These are phyloP conservation scores for Metarhizium sp. DNA, from an alignment of 2,329 filamentous ascomycete genomes.

Conservation along the genomic window DNA sequence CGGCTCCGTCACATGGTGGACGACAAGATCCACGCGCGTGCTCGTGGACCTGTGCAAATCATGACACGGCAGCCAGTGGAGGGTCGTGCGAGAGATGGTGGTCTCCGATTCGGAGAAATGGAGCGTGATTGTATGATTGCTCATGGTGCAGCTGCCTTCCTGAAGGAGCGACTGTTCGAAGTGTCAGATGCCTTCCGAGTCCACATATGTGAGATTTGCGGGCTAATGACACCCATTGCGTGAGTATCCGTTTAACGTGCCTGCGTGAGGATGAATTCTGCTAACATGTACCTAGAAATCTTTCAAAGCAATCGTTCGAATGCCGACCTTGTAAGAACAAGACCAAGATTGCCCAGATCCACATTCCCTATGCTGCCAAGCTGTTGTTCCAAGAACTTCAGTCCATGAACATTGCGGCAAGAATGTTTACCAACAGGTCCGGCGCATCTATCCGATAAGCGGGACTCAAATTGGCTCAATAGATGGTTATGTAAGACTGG, in stretches of 20 bases:
- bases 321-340: constrained; percentile 98
- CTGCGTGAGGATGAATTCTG: background rate
- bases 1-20: constrained; percentile 99
- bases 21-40: constrained; percentile 99
- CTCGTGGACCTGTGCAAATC: constrained; percentile 92
- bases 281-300: constrained; percentile 53
- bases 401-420: constrained; percentile 95
- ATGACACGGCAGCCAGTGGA: constrained; percentile 95
- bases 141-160: constrained; percentile 92
- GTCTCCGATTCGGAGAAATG: constrained; percentile 99
- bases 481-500: background rate
- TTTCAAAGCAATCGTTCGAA: constrained; percentile 93
- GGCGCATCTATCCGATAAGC: constrained; percentile 60
- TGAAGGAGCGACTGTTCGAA: constrained; percentile 95
- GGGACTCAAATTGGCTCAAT: background rate
- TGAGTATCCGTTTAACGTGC: constrained; percentile 46
- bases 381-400: constrained; percentile 96
- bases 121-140: constrained; percentile 99
- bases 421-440: constrained; percentile 88
- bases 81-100: constrained; percentile 95
- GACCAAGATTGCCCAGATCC: constrained; percentile 94
- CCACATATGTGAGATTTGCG: constrained; percentile 97
- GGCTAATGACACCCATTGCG: constrained; percentile 98
- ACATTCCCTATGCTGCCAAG: constrained; percentile 97
- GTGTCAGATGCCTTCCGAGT: constrained; percentile 97